Base-by-base conservation (phyloP, 331 rosid species). In the Stylosanthes scabra region DNA sequence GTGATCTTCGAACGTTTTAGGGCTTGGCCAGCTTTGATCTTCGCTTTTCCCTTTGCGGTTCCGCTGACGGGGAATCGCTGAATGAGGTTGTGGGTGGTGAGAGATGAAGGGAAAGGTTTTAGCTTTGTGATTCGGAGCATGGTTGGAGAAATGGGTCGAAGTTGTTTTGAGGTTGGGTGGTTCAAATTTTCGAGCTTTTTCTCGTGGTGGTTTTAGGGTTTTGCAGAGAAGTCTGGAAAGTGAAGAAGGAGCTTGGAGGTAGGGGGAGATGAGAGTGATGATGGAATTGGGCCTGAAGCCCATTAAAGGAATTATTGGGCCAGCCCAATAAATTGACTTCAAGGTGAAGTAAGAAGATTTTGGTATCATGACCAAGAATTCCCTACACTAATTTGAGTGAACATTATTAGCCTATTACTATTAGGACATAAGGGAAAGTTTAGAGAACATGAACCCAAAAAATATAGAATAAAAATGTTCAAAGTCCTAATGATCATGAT, bases 11-110 rank as follows among this genome's bases (percentile, higher is more conserved):
- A 88, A 4, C 97, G 88, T 68, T 94, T 94, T 44, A 94, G 73
- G 8, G 83, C 70, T 3, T 68, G 83, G 1, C 82, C 91, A 0
- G 71, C 78, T 84, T 94, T 93, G 72, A 80, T 57, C 71, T 93
- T 94, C 0, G 77, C 77, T 70, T 94, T 94, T 0, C 99, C 99
- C 63, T 94, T 94, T 1, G 99, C 90, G 0, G 99, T 94, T 16
- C 97, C 78, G 58, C 97, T 90, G 2, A 87, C 97, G 40, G 80
- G 67, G 81, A 96, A 87, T 46, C 84, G 85, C 47, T 94, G 99
- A 61, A 78, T 76, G 20, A 88, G 84, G 7, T 88, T 90, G 82
- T 85, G 74, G 80, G 59, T 11, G 1, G 72, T 47, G 3, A 49
- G 86, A 57, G 74, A 40, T 5, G 52, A 3, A 3, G 8, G 74